Evolutionary conservation across 2,329 filamentous ascomycete genomes (phyloP), one percentile per base, ranked within the genome.

Genomic region (Claviceps digitariae): DNA sequence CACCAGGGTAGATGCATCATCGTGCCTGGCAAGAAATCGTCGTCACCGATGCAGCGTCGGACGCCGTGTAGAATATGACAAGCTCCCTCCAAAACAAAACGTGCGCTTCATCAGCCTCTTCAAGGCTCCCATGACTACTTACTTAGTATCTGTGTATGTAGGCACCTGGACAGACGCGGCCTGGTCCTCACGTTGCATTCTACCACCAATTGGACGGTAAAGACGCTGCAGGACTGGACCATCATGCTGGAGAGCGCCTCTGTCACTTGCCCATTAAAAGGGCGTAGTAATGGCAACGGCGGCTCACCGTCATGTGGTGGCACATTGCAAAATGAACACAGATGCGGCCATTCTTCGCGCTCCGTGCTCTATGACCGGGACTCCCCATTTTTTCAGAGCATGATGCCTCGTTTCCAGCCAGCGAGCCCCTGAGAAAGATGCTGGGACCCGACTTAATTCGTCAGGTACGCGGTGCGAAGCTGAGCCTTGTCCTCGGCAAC

Each of bases 241-340:
- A 29, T 46, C 23, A 27, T 46, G 44, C 44, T 29, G 8, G 41
- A 46, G 23, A 27, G 44, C 23, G 15, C 17, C 44, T 25, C 25
- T 23, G 17, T 47, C 45, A 31, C 45, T 47, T 34, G 27, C 25
- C 21, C 34, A 17, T 29, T n/a, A 10, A 27, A 38, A 38, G n/a
- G 17, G n/a, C 15, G 34, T 49, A 40, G 47, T 12, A 38, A 9
- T 49, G 31, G 48, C 34, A 27, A 40, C 36, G 25, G 38, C 25
- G 25, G 48, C 48, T 50, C 48, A 50, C 38, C 48, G 48, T 50
- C 15, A 50, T 50, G 48, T 50, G 48, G 38, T 31, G 48, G 38
- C 48, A 50, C 48, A 43, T 43, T 50, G 48, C 48, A 40, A 50
- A 29, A 21, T 31, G 48, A 29, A 23, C 23, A 38, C 23, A 31